A percentile compares a stretch with the other conserved stretches of the same genome.
These are phyloP conservation scores for Quercus mongolica DNA, from an alignment of 306 rosid genomes.

Conservation along the genomic window DNA sequence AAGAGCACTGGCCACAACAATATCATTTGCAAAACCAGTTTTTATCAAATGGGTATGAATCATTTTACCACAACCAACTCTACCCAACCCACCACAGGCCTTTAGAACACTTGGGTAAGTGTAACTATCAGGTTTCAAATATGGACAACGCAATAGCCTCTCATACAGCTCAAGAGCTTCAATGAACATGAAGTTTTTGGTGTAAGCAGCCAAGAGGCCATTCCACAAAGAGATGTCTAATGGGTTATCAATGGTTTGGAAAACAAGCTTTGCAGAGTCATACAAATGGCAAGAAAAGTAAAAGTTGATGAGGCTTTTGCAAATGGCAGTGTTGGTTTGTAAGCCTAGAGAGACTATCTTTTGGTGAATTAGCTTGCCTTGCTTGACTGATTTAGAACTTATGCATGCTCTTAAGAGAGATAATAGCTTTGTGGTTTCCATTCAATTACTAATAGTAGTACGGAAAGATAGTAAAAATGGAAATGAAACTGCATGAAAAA, in stretches of 20 bases:
- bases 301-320: constrained; percentile 51
- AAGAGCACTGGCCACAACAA: constrained; percentile 63
- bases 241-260: constrained; percentile 42
- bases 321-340: constrained; percentile 36
- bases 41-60: constrained; percentile 56
- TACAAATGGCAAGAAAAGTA: constrained; percentile 51
- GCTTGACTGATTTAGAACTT: constrained; percentile 42
- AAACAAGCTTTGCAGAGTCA: constrained; percentile 47
- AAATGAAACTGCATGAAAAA: not conserved
- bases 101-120: constrained; percentile 74
- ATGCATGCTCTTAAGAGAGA: constrained; percentile 46
- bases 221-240: constrained; percentile 66
- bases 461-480: not conserved
- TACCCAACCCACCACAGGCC: constrained; percentile 59
- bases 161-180: constrained; percentile 61
- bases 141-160: constrained; percentile 33
- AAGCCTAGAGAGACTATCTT: constrained; percentile 58
- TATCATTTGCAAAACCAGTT: constrained; percentile 49
- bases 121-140: constrained; percentile 50
- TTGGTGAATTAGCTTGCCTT: constrained; percentile 64
- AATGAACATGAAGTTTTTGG: constrained; percentile 57
- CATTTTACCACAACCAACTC: constrained; percentile 41
- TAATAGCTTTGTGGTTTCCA: constrained; percentile 47
- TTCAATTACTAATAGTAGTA: constrained; percentile 16
- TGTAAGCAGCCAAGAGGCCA: constrained; percentile 57